A percentile compares a stretch with the other conserved stretches of the same genome.
Evolutionary conservation across 2,329 filamentous ascomycete species (phyloP).

Genomic region (Aureobasidium sp.): DNA sequence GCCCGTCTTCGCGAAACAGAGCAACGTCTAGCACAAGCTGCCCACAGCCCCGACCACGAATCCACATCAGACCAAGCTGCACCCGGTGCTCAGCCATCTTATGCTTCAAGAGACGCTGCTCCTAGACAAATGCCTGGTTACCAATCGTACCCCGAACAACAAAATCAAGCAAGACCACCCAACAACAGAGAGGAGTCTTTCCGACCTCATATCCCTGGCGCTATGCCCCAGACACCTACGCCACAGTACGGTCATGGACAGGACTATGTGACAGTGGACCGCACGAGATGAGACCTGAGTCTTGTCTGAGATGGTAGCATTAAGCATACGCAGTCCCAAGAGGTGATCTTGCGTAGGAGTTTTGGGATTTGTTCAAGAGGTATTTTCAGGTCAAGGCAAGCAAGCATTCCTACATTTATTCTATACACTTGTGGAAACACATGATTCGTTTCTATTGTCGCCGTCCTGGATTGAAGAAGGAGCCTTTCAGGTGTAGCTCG

Average conservation of each 20-base stretch:
- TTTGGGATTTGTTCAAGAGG: neutral
- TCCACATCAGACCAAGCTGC: slow-evolving; percentile 5
- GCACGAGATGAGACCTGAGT: slow-evolving; percentile 14
- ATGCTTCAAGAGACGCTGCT: neutral
- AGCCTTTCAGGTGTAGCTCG: neutral
- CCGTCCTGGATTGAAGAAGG: neutral
- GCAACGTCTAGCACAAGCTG: slow-evolving; percentile 50
- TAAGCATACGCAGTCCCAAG: neutral
- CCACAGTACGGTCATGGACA: slow-evolving; percentile 23
- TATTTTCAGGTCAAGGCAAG: neutral
- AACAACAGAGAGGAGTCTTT: slow-evolving; percentile 7
- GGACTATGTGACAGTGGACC: slow-evolving; percentile 30
- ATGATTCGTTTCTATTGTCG: neutral
- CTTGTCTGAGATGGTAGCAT: neutral
- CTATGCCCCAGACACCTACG: slow-evolving; percentile 23
- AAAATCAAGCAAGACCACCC: neutral
- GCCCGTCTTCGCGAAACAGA: slow-evolving; percentile 78
- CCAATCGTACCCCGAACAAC: neutral
- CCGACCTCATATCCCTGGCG: slow-evolving; percentile 23
- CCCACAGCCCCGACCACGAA: slow-evolving; percentile 16
- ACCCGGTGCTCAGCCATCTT: neutral
- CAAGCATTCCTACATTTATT: too few relatives aligned
- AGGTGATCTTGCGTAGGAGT: neutral
- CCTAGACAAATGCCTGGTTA: neutral
- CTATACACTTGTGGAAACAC: too few relatives aligned